phyloP scores from a whole-genome alignment of 352 stramenopile species.

The Saprolegnia diclina region DNA sequence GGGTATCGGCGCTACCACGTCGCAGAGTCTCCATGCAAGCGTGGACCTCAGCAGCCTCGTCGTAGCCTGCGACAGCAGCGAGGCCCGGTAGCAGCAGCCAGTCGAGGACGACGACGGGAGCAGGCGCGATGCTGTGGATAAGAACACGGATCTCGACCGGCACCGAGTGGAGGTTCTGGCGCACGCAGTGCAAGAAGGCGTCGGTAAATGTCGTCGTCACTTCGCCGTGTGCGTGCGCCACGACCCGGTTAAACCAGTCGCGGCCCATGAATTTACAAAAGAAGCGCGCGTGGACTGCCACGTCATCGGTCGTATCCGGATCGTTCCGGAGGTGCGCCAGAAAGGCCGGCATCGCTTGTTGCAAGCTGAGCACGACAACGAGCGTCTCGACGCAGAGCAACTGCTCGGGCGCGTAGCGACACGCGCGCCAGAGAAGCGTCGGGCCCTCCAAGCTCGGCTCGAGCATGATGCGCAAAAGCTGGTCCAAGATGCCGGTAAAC shows the following conservation, averaged over 20 bases:
- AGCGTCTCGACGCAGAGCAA: background rate
- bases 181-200: background rate
- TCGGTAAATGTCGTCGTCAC: background rate
- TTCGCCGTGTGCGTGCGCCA: background rate
- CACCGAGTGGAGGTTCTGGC: background rate
- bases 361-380: background rate
- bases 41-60: no score
- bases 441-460: constrained; percentile 11
- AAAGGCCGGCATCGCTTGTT: background rate
- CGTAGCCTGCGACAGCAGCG: background rate
- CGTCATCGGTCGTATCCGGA: background rate
- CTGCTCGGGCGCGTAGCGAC: background rate
- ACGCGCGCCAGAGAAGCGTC: background rate
- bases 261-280: constrained; percentile 12
- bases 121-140: background rate
- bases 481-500: constrained; percentile 9
- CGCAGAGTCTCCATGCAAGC: no score
- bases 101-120: background rate
- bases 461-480: constrained; percentile 8
- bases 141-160: background rate
- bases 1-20: no score
- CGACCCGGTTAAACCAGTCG: constrained; percentile 3
- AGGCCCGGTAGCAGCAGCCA: background rate
- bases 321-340: background rate
- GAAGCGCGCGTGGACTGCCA: background rate